Conservation (phyloP, 768 basidiomycete species). For the Podaxis sp. region DNA sequence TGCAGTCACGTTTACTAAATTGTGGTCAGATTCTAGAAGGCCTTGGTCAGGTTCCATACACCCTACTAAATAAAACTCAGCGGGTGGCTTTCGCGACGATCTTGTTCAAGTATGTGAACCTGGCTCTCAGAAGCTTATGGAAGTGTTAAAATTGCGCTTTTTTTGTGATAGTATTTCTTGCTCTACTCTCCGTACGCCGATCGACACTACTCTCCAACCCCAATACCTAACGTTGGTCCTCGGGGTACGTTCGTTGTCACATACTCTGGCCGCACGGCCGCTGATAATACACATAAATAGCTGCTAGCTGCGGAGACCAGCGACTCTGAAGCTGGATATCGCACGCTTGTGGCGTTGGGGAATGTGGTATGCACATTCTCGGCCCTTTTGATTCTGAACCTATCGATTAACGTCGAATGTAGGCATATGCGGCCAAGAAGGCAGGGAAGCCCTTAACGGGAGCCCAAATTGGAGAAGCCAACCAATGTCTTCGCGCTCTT, state of each 20-base stretch:
- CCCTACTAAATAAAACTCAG: slow-evolving; percentile 63
- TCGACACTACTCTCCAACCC: slow-evolving; percentile 38
- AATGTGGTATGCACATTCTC: slow-evolving; percentile 52
- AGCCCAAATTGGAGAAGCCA: slow-evolving; percentile 40
- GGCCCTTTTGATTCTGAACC: neutral
- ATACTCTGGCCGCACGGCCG: neutral
- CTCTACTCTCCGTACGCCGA: slow-evolving; percentile 42
- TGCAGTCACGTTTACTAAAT: slow-evolving; percentile 9
- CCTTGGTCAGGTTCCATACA: slow-evolving; percentile 50
- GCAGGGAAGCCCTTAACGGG: slow-evolving; percentile 34
- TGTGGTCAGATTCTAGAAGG: slow-evolving; percentile 52
- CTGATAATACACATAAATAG: slow-evolving; percentile 26
- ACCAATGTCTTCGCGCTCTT: slow-evolving; percentile 37
- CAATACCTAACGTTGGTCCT: slow-evolving; percentile 45
- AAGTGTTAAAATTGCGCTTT: slow-evolving; percentile 5
- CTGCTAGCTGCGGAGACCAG: slow-evolving; percentile 47
- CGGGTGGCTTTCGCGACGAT: slow-evolving; percentile 80
- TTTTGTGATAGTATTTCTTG: slow-evolving; percentile 62
- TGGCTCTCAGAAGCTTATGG: neutral
- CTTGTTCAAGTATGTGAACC: slow-evolving; percentile 76
- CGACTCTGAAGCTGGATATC: slow-evolving; percentile 72
- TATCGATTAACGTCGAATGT: neutral
- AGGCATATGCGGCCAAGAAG: slow-evolving; percentile 52
- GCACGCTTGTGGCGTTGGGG: slow-evolving; percentile 70
- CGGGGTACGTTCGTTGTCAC: slow-evolving; percentile 36